Conservation (phyloP, 2,329 filamentous ascomycete genomes). For the Orbilia ellipsospora region DNA sequence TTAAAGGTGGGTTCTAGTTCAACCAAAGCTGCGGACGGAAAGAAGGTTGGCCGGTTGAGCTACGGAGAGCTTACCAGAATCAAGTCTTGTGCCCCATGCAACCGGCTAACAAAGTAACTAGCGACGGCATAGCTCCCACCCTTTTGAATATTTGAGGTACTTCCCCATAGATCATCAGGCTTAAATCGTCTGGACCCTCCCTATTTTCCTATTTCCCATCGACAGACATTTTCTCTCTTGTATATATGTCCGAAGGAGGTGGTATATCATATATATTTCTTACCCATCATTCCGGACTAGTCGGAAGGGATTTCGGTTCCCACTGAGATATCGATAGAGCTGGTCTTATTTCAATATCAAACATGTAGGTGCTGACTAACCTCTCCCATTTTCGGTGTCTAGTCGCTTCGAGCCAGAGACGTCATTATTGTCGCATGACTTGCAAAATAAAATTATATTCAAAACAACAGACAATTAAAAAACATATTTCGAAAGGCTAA, state of each 20-base stretch:
- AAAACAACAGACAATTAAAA: neutral
- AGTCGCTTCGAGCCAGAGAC: slow-evolving; percentile 2
- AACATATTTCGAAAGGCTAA: slow-evolving; percentile 6
- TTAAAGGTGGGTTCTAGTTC: neutral
- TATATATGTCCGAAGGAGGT: neutral
- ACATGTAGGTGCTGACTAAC: slow-evolving; percentile 33
- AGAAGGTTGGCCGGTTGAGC: slow-evolving; percentile 36
- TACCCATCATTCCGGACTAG: too few species aligned
- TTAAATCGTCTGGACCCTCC: slow-evolving; percentile 1
- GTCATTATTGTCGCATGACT: slow-evolving; percentile 41
- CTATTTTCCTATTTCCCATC: slow-evolving; percentile 9
- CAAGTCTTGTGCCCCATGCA: slow-evolving; percentile 16
- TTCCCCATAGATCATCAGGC: slow-evolving; percentile 8
- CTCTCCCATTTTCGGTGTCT: neutral
- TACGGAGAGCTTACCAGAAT: slow-evolving; percentile 28
- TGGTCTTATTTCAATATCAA: slow-evolving; percentile 17
- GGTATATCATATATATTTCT: too few species aligned
- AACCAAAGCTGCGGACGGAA: slow-evolving; percentile 24
- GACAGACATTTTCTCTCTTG: slow-evolving; percentile 5
- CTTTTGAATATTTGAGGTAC: slow-evolving; percentile 28
- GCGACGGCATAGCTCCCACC: slow-evolving; percentile 18
- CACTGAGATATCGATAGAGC: slow-evolving; percentile 5
- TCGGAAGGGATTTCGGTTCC: neutral
- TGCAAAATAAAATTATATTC: slow-evolving; percentile 9
- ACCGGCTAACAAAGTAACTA: too few species aligned